phyloP scores from a whole-genome alignment of 2,329 filamentous ascomycete species.

The Arthrobotrys entomopaga region DNA sequence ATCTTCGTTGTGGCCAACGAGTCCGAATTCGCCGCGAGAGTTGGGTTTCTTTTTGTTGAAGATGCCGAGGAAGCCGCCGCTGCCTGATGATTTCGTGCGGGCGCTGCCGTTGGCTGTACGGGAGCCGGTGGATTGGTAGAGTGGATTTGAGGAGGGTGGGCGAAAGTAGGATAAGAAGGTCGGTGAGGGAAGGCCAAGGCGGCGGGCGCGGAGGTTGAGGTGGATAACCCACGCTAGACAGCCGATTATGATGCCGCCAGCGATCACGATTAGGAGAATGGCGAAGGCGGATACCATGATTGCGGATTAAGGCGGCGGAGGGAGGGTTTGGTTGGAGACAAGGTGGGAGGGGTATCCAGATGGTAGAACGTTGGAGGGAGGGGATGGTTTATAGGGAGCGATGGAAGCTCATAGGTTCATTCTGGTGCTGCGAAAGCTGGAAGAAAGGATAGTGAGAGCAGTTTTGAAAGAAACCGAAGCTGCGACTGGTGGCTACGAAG shows the following conservation, averaged over 20 bases:
- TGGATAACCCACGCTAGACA: conserved; percentile 48
- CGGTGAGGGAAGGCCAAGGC: conserved; percentile 48
- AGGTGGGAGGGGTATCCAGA: neutral
- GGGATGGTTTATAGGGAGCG: neutral
- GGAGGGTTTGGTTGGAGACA: neutral
- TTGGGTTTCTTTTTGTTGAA: conserved; percentile 43
- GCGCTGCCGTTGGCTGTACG: conserved; percentile 1
- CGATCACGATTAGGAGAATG: conserved; percentile 44
- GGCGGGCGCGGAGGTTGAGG: conserved; percentile 53
- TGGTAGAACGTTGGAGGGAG: neutral
- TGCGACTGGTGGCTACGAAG: too few relatives aligned
- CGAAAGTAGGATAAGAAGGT: conserved; percentile 46
- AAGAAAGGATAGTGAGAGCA: neutral
- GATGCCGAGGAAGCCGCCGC: conserved; percentile 34
- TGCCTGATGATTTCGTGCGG: neutral
- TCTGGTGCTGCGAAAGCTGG: neutral
- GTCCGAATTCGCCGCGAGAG: conserved; percentile 41
- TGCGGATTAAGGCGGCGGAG: neutral
- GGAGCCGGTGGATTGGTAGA: conserved; percentile 41
- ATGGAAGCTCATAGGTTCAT: neutral
- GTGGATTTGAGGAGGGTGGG: conserved; percentile 42
- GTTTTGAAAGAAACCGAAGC: neutral
- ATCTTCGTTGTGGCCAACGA: conserved; percentile 35
- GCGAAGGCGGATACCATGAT: conserved; percentile 49
- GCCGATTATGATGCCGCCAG: conserved; percentile 41